Conservation (phyloP, 148 eudicot species). For the Linanthus parryae region DNA sequence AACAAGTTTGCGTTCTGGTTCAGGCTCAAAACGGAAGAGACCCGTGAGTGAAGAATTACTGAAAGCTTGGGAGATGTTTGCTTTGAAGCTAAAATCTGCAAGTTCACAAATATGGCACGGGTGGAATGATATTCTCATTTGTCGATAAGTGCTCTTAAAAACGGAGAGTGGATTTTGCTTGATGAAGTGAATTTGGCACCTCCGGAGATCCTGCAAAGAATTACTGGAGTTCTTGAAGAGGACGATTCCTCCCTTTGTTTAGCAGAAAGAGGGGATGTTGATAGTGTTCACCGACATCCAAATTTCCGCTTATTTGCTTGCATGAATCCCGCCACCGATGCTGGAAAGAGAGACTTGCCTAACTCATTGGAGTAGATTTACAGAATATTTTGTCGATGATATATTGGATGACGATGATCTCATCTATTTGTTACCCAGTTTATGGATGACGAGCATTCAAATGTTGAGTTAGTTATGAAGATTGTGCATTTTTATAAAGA, state of each 20-base stretch:
- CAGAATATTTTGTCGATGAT: conserved; percentile 93
- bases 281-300: conserved; percentile 55
- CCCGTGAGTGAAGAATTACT: conserved; percentile 38
- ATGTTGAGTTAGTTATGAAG: conserved; percentile 34
- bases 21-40: conserved; percentile 66
- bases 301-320: conserved; percentile 92
- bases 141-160: conserved; percentile 85
- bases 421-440: conserved; percentile 57
- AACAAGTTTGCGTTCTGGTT: conserved; percentile 28
- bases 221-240: conserved; percentile 89
- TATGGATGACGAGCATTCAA: conserved; percentile 36
- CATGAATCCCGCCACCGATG: conserved; percentile 99
- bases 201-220: conserved; percentile 89
- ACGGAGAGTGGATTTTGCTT: conserved; percentile 95
- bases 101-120: conserved; percentile 53
- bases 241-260: conserved; percentile 89
- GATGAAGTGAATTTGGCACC: conserved; percentile 99
- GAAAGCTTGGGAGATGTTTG: conserved; percentile 52
- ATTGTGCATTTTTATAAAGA: conserved; percentile 71
- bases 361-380: conserved; percentile 73
- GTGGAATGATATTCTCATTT: conserved; percentile 92
- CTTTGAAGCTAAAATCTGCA: conserved; percentile 57
- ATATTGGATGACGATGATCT: conserved; percentile 76
- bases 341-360: conserved; percentile 95
- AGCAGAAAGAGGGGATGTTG: conserved; percentile 92